These are phyloP conservation scores for Magnolia kwangsiensis DNA, from an alignment of 164 flowering plant genomes.

Conservation along the genomic window DNA sequence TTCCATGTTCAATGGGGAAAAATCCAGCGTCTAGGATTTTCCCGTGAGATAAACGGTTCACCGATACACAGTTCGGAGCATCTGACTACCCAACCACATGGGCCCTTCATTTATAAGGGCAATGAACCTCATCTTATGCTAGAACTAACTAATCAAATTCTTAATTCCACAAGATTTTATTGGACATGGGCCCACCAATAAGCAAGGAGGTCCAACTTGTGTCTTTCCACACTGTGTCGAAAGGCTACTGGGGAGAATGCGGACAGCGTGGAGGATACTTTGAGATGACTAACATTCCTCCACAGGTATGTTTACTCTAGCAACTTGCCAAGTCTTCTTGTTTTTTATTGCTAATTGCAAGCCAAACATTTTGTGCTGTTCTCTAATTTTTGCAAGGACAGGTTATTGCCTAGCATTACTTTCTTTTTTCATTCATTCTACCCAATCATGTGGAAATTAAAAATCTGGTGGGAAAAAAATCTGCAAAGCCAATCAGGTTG, in stretches of 20 bases:
- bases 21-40: too few relatives aligned
- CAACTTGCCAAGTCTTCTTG: neutral
- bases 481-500: neutral
- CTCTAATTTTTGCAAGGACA: neutral
- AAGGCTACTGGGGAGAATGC: constrained; percentile 97
- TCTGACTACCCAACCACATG: too few relatives aligned
- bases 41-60: too few relatives aligned
- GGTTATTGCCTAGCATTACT: too few relatives aligned
- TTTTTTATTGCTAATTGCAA: neutral
- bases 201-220: constrained; percentile 90
- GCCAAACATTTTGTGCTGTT: neutral
- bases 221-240: constrained; percentile 94
- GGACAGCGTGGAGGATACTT: constrained; percentile 98
- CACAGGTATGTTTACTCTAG: constrained; percentile 38
- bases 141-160: neutral
- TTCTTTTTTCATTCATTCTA: too few relatives aligned
- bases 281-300: constrained; percentile 97
- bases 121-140: too few relatives aligned
- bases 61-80: too few relatives aligned
- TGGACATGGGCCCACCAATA: constrained; percentile 87
- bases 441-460: neutral
- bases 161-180: constrained; percentile 46
- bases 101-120: too few relatives aligned
- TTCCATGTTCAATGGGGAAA: too few relatives aligned
- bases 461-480: neutral